Conservation (phyloP, 192 early-diverging fungal genomes). For the Linnemannia elongata region DNA sequence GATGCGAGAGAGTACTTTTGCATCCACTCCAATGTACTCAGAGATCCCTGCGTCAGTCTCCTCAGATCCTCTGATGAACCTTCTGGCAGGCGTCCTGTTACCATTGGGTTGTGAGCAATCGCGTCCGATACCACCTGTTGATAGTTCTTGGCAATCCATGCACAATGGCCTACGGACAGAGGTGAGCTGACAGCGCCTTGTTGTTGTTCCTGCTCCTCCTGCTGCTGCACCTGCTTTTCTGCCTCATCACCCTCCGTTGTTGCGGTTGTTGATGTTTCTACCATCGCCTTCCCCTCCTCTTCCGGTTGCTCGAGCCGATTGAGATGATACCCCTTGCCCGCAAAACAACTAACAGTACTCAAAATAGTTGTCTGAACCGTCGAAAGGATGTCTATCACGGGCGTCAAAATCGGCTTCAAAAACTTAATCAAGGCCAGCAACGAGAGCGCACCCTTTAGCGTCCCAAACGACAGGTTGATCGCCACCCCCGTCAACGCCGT, state of each 20-base stretch:
- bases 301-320: not conserved
- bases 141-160: constrained; percentile 3
- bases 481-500: not conserved
- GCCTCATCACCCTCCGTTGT: not conserved
- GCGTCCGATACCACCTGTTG: not conserved
- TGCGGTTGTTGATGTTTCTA: not conserved
- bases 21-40: not conserved
- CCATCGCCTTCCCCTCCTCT: too few relatives aligned
- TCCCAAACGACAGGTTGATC: not conserved
- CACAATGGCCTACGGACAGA: not conserved
- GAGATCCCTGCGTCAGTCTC: not conserved
- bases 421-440: not conserved
- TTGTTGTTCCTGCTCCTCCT: not conserved
- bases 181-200: not conserved
- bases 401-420: not conserved
- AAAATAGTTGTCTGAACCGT: not conserved
- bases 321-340: not conserved
- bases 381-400: not conserved
- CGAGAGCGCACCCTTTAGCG: not conserved
- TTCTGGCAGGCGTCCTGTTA: not conserved
- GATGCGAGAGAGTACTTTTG: not conserved
- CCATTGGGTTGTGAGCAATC: not conserved
- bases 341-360: not conserved
- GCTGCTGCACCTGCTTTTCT: not conserved
- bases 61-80: not conserved